These are phyloP conservation scores for Emergomyces pasteurianus DNA, from an alignment of 2,329 filamentous ascomycete genomes.

Conservation along the genomic window DNA sequence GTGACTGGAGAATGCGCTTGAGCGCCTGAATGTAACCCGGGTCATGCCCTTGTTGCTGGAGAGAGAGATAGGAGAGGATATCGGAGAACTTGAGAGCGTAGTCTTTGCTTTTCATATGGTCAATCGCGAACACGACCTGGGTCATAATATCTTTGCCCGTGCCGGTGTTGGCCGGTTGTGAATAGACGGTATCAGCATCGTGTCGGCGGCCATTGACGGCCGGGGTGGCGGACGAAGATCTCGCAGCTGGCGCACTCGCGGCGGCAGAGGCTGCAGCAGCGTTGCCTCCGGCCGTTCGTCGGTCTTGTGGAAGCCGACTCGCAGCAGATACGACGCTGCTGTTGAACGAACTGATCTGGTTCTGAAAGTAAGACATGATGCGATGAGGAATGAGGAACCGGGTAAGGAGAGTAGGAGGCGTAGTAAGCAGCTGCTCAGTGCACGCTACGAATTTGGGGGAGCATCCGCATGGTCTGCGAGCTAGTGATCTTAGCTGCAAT, in stretches of 20 bases:
- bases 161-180: constrained; percentile 63
- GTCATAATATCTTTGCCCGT: constrained; percentile 73
- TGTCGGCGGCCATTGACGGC: constrained; percentile 49
- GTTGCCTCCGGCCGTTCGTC: constrained; percentile 42
- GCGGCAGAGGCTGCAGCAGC: constrained; percentile 33
- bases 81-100: constrained; percentile 59
- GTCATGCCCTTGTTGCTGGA: constrained; percentile 50
- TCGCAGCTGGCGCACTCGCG: neutral
- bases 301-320: constrained; percentile 46
- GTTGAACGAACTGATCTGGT: constrained; percentile 51
- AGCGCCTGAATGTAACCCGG: constrained; percentile 50
- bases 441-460: neutral
- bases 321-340: constrained; percentile 52
- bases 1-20: constrained; percentile 54
- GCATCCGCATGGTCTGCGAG: constrained; percentile 1
- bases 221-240: constrained; percentile 14
- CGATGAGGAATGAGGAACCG: constrained; percentile 1
- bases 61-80: constrained; percentile 68
- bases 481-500: neutral
- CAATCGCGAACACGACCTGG: constrained; percentile 75
- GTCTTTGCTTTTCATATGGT: constrained; percentile 63
- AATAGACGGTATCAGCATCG: constrained; percentile 48
- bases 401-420: neutral
- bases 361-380: constrained; percentile 54
- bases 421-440: neutral